phyloP scores from a whole-genome alignment of 371 early-diverging fungal genomes.

The Mortierella sp. region DNA sequence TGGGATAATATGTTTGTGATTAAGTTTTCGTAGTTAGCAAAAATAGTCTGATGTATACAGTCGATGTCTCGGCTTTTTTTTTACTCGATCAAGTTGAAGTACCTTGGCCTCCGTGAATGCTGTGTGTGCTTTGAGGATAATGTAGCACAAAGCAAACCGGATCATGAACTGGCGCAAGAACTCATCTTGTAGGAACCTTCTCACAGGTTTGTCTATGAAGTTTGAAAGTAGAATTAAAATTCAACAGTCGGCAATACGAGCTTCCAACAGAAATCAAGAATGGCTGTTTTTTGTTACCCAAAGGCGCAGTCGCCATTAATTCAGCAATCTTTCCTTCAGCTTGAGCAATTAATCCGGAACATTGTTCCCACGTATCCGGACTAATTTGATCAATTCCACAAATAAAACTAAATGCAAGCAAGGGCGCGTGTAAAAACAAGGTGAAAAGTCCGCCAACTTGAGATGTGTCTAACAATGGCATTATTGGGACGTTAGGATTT shows the following conservation, averaged over 20 bases:
- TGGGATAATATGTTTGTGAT: not conserved
- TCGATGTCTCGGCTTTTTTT: not conserved
- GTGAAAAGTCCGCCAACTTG: constrained; percentile 93
- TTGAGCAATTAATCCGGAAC: constrained; percentile 61
- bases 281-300: constrained; percentile 57
- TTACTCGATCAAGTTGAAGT: constrained; percentile 3
- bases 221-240: not conserved
- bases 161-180: constrained; percentile 89
- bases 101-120: constrained; percentile 76
- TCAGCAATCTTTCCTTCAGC: constrained; percentile 70
- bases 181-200: constrained; percentile 88
- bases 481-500: not conserved
- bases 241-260: not conserved
- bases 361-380: constrained; percentile 71
- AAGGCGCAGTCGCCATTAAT: constrained; percentile 59
- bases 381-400: constrained; percentile 74
- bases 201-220: constrained; percentile 56
- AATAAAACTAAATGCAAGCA: constrained; percentile 79
- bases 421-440: constrained; percentile 88
- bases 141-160: constrained; percentile 83
- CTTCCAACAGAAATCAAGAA: too few species aligned
- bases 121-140: constrained; percentile 73
- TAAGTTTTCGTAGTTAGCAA: not conserved
- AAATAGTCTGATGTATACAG: not conserved
- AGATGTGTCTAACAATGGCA: constrained; percentile 68